phyloP scores from a whole-genome alignment of 176 grass and related monocot species.

The Zea mays region DNA sequence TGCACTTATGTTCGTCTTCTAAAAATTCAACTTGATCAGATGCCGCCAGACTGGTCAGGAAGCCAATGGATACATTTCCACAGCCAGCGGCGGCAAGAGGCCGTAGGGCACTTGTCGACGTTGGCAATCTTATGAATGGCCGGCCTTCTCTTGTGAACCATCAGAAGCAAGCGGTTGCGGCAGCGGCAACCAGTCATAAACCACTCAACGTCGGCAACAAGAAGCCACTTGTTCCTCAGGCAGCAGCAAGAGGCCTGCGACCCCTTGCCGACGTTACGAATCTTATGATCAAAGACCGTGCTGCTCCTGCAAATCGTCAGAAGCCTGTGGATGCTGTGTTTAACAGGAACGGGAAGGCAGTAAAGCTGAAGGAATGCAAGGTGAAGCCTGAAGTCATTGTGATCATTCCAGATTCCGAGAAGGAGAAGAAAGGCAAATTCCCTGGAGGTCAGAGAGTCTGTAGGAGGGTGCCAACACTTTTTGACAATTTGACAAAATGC shows the following conservation, averaged over 20 bases:
- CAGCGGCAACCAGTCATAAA: constrained; percentile 23
- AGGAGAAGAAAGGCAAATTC: constrained; percentile 40
- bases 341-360: constrained; percentile 25
- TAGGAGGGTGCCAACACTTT: constrained; percentile 34
- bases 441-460: background rate
- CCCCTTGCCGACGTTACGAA: constrained; percentile 32
- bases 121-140: constrained; percentile 38
- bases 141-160: constrained; percentile 23
- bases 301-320: constrained; percentile 27
- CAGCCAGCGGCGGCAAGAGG: background rate
- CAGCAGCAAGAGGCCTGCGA: constrained; percentile 24
- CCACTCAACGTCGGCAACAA: background rate
- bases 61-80: constrained; percentile 18
- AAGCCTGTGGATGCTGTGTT: constrained; percentile 20
- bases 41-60: constrained; percentile 30
- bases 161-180: constrained; percentile 33
- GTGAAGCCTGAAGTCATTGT: constrained; percentile 36
- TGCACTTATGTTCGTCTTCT: constrained; percentile 11
- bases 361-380: constrained; percentile 37
- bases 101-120: constrained; percentile 28
- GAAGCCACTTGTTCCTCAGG: constrained; percentile 9
- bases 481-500: constrained; percentile 31
- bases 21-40: constrained; percentile 33
- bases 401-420: constrained; percentile 36
- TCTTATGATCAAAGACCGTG: constrained; percentile 14